These are phyloP conservation scores for Fomitopsis palustris DNA, from an alignment of 1,284 basidiomycete species.

Conservation along the genomic window DNA sequence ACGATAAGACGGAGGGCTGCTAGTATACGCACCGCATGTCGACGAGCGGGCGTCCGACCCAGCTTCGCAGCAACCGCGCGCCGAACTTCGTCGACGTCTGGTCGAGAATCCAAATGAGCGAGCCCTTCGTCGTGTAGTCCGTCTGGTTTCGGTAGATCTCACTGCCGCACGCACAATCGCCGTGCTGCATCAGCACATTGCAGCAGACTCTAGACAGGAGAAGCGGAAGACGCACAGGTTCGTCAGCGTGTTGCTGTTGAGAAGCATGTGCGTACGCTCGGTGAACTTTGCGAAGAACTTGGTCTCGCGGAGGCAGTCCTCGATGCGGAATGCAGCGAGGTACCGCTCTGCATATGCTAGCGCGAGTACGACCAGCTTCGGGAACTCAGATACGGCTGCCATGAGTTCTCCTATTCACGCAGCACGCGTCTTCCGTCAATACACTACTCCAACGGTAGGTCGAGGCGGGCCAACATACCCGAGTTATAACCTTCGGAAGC, in stretches of 20 bases:
- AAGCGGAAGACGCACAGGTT: conserved; percentile 56
- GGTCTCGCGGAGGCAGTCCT: conserved; percentile 71
- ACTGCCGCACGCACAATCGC: conserved; percentile 29
- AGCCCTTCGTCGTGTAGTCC: conserved; percentile 71
- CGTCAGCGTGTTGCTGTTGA: conserved; percentile 84
- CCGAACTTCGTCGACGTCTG: conserved; percentile 89
- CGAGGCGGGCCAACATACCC: conserved; percentile 29
- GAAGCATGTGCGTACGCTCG: conserved; percentile 79
- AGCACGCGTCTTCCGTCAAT: not conserved
- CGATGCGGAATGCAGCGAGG: conserved; percentile 74
- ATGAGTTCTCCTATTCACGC: conserved; percentile 37
- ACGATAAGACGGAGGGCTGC: not conserved
- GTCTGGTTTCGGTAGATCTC: conserved; percentile 93
- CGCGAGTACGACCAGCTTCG: conserved; percentile 70
- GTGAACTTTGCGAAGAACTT: conserved; percentile 81
- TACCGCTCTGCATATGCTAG: conserved; percentile 78
- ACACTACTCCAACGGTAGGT: not conserved
- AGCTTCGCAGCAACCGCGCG: conserved; percentile 75
- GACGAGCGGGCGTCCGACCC: conserved; percentile 86
- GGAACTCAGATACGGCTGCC: conserved; percentile 69
- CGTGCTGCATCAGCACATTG: not conserved
- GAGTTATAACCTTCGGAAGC: conserved; percentile 48
- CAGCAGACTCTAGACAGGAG: not conserved
- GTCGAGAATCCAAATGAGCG: conserved; percentile 85
- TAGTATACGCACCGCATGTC: conserved; percentile 63